These are phyloP conservation scores for Petunia hybrid DNA, from an alignment of 305 asterid species.

Conservation along the genomic window DNA sequence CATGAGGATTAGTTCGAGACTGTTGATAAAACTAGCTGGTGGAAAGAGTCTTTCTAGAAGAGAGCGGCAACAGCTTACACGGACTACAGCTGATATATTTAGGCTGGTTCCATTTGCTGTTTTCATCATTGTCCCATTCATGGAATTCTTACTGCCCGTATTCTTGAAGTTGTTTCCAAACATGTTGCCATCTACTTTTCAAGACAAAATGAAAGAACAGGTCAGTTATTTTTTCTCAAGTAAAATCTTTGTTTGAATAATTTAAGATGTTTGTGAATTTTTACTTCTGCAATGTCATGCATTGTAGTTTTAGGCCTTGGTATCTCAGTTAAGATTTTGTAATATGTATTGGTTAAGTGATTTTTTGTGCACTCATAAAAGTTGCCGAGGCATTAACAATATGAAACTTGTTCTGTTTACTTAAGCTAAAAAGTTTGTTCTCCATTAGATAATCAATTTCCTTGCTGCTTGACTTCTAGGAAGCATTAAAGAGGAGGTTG, in stretches of 20 bases:
- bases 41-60: conserved; percentile 94
- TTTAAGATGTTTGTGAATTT: background rate
- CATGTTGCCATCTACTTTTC: conserved; percentile 98
- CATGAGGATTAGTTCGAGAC: conserved; percentile 84
- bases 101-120: conserved; percentile 98
- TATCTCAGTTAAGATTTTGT: background rate
- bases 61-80: conserved; percentile 95
- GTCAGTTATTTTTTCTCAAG: conserved; percentile 44
- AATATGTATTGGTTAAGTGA: background rate
- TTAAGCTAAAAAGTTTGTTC: background rate
- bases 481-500: conserved; percentile 52
- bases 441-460: conserved; percentile 1
- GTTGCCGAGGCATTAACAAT: background rate
- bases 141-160: conserved; percentile 95
- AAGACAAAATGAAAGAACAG: conserved; percentile 99
- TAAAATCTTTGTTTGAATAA: background rate
- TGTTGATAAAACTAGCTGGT: conserved; percentile 84
- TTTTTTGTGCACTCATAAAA: background rate
- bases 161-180: conserved; percentile 92
- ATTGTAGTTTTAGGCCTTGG: background rate
- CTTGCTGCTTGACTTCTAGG: conserved; percentile 41
- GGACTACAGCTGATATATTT: conserved; percentile 96
- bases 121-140: conserved; percentile 89
- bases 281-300: background rate
- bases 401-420: conserved; percentile 8